phyloP scores from a whole-genome alignment of 805 yeast species.

The Pichia nanzhaoensis region DNA sequence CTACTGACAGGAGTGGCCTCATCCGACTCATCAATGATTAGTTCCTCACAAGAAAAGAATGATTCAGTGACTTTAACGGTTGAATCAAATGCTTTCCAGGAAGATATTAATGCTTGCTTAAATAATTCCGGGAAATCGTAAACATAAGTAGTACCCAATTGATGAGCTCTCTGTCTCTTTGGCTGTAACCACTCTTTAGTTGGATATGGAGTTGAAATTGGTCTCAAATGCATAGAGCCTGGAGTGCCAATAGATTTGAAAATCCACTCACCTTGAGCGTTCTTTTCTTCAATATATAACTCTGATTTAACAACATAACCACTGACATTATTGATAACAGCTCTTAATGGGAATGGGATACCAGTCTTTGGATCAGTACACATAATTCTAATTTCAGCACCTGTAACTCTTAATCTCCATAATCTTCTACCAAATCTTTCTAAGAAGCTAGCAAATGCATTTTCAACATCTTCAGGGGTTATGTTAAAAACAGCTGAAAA shows the following conservation, averaged over 20 bases:
- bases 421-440: conserved; percentile 96
- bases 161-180: conserved; percentile 96
- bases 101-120: conserved; percentile 81
- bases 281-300: conserved; percentile 88
- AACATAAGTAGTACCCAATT: conserved; percentile 96
- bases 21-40: conserved; percentile 77
- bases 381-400: conserved; percentile 95
- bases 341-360: conserved; percentile 90
- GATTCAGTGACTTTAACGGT: conserved; percentile 62
- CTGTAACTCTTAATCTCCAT: conserved; percentile 94
- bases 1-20: conserved; percentile 82
- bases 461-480: conserved; percentile 92
- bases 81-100: conserved; percentile 70
- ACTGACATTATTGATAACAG: conserved; percentile 90
- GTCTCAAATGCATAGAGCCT: conserved; percentile 95
- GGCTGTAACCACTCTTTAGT: conserved; percentile 98
- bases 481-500: conserved; percentile 94
- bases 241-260: conserved; percentile 93
- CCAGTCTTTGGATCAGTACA: conserved; percentile 87
- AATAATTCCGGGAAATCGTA: conserved; percentile 98
- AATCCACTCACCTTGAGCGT: conserved; percentile 91
- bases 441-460: conserved; percentile 95
- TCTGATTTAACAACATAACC: conserved; percentile 97
- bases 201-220: conserved; percentile 93
- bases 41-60: conserved; percentile 70